A percentile compares a stretch with the other conserved stretches of the same genome.
phyloP scores from a whole-genome alignment of 306 rosid species.

The Sindora glabra region DNA sequence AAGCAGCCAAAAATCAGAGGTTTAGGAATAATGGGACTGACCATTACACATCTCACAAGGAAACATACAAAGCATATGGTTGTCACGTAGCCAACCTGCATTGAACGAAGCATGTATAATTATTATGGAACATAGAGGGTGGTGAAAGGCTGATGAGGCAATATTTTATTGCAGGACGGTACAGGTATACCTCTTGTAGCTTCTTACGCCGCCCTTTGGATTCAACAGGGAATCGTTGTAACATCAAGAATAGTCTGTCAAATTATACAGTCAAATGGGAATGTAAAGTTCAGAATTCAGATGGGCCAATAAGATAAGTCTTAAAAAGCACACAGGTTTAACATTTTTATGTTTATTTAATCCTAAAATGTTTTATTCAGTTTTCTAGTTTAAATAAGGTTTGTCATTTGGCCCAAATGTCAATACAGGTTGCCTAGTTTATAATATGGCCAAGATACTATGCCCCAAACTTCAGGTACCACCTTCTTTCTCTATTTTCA shows the following conservation, averaged over 20 bases:
- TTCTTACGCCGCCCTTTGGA: conserved; percentile 98
- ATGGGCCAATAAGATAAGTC: not conserved
- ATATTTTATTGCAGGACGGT: not conserved
- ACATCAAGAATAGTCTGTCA: conserved; percentile 93
- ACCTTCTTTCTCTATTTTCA: not conserved
- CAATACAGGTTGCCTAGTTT: not conserved
- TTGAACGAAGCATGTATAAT: conserved; percentile 10
- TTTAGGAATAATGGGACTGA: conserved; percentile 29
- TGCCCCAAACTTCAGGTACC: not conserved
- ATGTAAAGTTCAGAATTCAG: too few relatives aligned
- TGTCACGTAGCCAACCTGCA: conserved; percentile 97
- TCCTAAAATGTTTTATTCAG: not conserved
- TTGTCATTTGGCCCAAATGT: not conserved
- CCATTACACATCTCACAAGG: conserved; percentile 92
- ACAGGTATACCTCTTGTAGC: conserved; percentile 87
- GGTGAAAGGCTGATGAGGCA: not conserved
- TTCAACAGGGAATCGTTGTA: conserved; percentile 96
- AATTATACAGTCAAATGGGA: conserved; percentile 8
- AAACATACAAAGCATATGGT: conserved; percentile 92
- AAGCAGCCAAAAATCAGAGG: not conserved
- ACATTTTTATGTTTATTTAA: not conserved
- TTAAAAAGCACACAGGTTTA: too few relatives aligned
- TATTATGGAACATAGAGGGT: not conserved
- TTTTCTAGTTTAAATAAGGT: not conserved
- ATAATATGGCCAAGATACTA: not conserved